phyloP scores from a whole-genome alignment of 306 rosid species.

The Prunus mume region DNA sequence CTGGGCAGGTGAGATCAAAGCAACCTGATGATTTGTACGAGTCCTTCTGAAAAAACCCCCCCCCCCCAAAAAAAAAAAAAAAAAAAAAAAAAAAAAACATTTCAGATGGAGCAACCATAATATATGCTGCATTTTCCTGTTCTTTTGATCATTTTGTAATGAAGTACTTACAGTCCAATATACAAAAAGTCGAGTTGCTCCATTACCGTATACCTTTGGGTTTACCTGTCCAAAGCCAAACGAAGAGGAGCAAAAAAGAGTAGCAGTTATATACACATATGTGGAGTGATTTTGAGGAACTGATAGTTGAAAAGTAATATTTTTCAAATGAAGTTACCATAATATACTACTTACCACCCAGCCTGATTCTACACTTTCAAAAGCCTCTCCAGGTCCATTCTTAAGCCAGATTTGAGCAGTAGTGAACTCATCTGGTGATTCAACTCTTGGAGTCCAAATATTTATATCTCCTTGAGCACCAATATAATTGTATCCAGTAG shows the following conservation, averaged over 20 bases:
- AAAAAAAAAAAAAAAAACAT: no score
- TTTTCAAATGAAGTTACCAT: neutral
- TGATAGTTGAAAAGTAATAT: no score
- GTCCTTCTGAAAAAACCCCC: constrained; percentile 38
- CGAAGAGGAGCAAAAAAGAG: neutral
- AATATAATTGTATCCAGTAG: constrained; percentile 44
- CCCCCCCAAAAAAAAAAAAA: neutral
- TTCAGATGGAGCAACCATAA: neutral
- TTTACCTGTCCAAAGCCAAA: constrained; percentile 41
- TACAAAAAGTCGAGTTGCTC: constrained; percentile 28
- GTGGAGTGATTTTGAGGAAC: no score
- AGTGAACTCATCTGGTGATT: constrained; percentile 43
- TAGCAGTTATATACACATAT: no score
- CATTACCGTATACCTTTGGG: constrained; percentile 56
- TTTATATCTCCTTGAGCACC: constrained; percentile 63
- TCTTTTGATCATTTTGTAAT: neutral
- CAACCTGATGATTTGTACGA: constrained; percentile 60
- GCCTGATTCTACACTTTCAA: constrained; percentile 68
- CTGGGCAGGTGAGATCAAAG: constrained; percentile 60
- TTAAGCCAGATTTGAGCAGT: constrained; percentile 61
- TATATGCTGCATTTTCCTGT: neutral
- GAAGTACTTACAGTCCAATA: constrained; percentile 64
- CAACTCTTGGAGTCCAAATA: constrained; percentile 57
- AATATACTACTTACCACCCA: constrained; percentile 42
- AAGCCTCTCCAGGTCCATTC: constrained; percentile 25